Evolutionary conservation across 164 flowering plant species (phyloP).

Genomic region (Sedum album): DNA sequence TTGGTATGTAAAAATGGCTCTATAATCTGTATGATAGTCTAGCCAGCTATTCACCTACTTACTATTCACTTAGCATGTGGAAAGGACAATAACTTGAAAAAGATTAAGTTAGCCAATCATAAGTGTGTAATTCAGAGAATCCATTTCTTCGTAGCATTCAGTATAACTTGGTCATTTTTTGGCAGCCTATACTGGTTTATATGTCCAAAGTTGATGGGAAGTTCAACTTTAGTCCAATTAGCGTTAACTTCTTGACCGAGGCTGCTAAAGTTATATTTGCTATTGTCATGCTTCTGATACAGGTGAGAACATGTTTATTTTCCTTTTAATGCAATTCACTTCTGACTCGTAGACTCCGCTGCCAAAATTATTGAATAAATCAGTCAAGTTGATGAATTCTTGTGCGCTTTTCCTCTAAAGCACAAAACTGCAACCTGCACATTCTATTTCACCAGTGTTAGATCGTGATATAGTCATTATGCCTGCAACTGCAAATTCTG

Average conservation of each 20-base stretch:
- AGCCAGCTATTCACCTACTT: too few species aligned
- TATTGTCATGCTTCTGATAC: slow-evolving; percentile 75
- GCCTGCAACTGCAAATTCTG: background rate
- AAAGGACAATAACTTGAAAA: background rate
- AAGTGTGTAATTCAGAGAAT: background rate
- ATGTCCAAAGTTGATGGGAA: slow-evolving; percentile 98
- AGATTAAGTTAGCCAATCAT: background rate
- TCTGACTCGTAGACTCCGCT: too few species aligned
- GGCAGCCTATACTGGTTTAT: slow-evolving; percentile 85
- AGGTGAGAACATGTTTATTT: slow-evolving; percentile 35
- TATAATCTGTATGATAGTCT: too few species aligned
- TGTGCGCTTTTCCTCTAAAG: background rate
- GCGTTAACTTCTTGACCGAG: slow-evolving; percentile 96
- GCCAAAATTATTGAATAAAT: background rate
- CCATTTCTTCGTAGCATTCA: background rate
- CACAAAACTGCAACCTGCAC: background rate
- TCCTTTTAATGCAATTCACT: background rate
- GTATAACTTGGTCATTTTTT: slow-evolving; percentile 16
- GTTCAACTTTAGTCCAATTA: slow-evolving; percentile 87
- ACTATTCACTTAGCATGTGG: background rate
- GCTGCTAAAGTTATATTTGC: slow-evolving; percentile 79
- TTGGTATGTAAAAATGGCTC: background rate
- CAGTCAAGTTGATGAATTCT: background rate
- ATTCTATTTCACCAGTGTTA: background rate
- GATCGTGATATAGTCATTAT: too few species aligned